Evolutionary conservation across 164 flowering plant genomes (phyloP), one percentile per base, ranked within the genome.

Genomic region (Echeveria elegans): DNA sequence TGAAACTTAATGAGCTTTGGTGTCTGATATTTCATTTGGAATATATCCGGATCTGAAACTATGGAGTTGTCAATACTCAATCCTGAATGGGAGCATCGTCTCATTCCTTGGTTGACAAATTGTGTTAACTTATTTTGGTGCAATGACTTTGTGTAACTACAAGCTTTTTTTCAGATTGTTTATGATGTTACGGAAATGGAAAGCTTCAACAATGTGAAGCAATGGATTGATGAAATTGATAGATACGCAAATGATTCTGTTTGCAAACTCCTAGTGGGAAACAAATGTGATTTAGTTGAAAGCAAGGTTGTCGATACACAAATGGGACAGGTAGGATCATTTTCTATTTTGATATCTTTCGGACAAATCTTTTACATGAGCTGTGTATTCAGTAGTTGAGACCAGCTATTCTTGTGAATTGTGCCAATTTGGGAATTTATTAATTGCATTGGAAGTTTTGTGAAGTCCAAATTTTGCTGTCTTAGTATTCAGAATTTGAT

Each of bases 151-250:
- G 50, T 5, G n/a, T 45, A 0, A 50, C 11, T 23, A 6, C 56
- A 50, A 6, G 56, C 4, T 53, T 53, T 47, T 53, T 63, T 15
- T 43, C 65, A 63, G 65, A 63, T 63, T 63, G 65, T 63, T 21
- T 63, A 63, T 63, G 65, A 63, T 63, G 65, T 63, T 34, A 63
- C 65, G n/a, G 65, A 63, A 6, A 34, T 34, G 40, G 65, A 63
- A 15, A 63, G 65, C 28, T 63, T 63, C 65, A 63, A 32, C 45
- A 34, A 63, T 36, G 65, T 63, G 40, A 63, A 36, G 65, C 65
- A 63, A n/a, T 63, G 65, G 65, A 19, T 63, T 34, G 21, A 63
- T 34, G 65, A 63, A 63, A 63, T 63, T 63, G 43, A 63, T 63
- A 28, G 28, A n/a, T 63, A 36, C 19, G 65, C 65, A 1, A 63